These are phyloP conservation scores for Penicillium daleae DNA, from an alignment of 495 filamentous ascomycete genomes.

Conservation along the genomic window DNA sequence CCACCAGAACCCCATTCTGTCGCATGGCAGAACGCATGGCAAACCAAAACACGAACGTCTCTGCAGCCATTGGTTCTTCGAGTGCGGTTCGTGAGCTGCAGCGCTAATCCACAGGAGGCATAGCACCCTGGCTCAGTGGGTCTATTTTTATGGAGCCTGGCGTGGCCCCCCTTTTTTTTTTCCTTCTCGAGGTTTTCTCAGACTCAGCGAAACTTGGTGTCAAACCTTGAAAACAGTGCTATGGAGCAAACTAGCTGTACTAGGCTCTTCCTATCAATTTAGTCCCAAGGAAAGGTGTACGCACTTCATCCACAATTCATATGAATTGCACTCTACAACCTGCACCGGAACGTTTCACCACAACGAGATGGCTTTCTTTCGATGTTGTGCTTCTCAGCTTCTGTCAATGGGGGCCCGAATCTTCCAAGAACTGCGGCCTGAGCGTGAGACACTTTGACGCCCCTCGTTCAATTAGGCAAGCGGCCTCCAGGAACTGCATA, in stretches of 20 bases:
- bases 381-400: background rate
- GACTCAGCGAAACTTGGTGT: background rate
- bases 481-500: background rate
- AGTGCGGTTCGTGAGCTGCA: slow-evolving; percentile 25
- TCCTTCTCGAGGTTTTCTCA: slow-evolving; percentile 6
- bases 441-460: slow-evolving; percentile 18
- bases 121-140: slow-evolving; percentile 15
- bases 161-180: slow-evolving; percentile 10
- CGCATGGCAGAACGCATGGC: slow-evolving; percentile 5
- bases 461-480: slow-evolving; percentile 13
- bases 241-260: background rate
- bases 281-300: slow-evolving; percentile 4
- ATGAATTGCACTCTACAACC: slow-evolving; percentile 12
- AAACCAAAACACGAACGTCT: slow-evolving; percentile 17
- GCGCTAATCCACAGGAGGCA: slow-evolving; percentile 14
- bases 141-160: slow-evolving; percentile 7
- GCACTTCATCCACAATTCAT: slow-evolving; percentile 5
- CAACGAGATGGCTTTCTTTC: background rate
- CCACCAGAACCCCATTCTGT: background rate
- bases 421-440: slow-evolving; percentile 13
- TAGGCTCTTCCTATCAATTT: slow-evolving; percentile 1
- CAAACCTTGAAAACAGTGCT: background rate
- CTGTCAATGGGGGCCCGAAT: background rate
- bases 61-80: slow-evolving; percentile 8
- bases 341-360: slow-evolving; percentile 9